Base-by-base conservation (phyloP, 805 yeast genomes). In the Wickerhamomyces alni region DNA sequence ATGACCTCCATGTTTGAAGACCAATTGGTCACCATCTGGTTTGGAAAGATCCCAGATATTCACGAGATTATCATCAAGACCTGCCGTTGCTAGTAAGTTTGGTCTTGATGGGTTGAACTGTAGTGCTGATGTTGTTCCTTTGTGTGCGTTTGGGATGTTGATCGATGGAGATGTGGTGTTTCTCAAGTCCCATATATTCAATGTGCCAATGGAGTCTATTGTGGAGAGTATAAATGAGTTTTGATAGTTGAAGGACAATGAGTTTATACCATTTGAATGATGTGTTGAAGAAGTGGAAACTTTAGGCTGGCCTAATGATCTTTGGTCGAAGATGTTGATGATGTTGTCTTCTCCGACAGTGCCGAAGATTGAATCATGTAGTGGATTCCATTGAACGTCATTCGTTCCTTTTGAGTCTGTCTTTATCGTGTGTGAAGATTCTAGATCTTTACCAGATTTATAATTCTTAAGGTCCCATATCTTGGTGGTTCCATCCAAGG, bases 1-100 rank as follows among this genome's bases (percentile, higher is more conserved):
- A 58, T 89, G 98, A 0, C 97, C 97, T 4, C 80, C 82, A 60
- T 89, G 98, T 3, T 70, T 68, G 54, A 89, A 88, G 8, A 77
- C 33, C 38, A 72, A 52, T 37, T 50, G 59, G 16, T 57, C 54
- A 1, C 50, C 57, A 1, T 37, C 54, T 4, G 52, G 51, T 5
- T 50, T 43, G 5, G 68, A 46, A 4, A 75, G 55, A 50, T 84
- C 83, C 75, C 81, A 79, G 2, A 87, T 29, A 50, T 75, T 77
- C 9, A 82, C 87, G 35, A 70, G 50, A 1, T 76, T 74, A 50
- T 81, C 87, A 2, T 74, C 73, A n/a, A 81, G 77, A 0, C 81
- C 76, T 0, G 84, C 77, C 4, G 80, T 66, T 0, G 86, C 89
- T 8, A 87, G 45, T 1, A 86, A 54, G 1, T 75, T 64, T 8